Evolutionary conservation across 495 filamentous ascomycete genomes (phyloP).

Genomic region (Talaromyces adpressus): DNA sequence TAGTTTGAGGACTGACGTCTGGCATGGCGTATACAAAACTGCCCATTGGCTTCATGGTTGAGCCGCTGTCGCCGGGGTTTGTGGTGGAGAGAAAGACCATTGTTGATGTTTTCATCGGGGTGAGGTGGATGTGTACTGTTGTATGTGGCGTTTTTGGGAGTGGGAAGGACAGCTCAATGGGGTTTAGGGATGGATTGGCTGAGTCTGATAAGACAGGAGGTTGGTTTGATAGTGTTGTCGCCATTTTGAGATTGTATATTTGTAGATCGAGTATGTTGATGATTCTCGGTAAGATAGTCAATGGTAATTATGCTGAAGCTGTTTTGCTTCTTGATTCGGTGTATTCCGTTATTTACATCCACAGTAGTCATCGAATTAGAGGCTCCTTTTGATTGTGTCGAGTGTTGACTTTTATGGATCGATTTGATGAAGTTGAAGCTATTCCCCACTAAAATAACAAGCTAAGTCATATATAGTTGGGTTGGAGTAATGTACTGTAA

Average conservation of each 20-base stretch:
- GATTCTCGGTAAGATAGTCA: neutral
- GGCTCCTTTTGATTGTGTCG: neutral
- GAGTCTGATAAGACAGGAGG: constrained; percentile 15
- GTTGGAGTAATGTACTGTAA: neutral
- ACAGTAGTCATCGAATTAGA: neutral
- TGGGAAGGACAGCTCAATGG: constrained; percentile 65
- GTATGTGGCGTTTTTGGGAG: constrained; percentile 72
- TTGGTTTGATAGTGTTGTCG: neutral
- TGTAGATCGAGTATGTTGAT: neutral
- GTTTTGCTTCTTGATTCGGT: neutral
- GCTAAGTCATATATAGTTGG: neutral
- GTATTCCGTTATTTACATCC: no score
- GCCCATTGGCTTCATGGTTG: constrained; percentile 33
- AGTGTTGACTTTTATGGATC: neutral
- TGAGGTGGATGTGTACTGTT: constrained; percentile 72
- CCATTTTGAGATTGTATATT: constrained; percentile 8
- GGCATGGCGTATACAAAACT: constrained; percentile 92
- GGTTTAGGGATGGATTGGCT: constrained; percentile 27
- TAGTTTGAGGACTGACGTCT: constrained; percentile 53
- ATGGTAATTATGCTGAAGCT: neutral
- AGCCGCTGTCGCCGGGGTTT: constrained; percentile 45
- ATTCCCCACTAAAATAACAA: neutral
- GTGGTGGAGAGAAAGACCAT: constrained; percentile 73
- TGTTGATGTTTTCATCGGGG: constrained; percentile 56
- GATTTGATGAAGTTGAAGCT: neutral